Base-by-base conservation (phyloP, 352 stramenopile genomes). In the Globisporangium radiosum region DNA sequence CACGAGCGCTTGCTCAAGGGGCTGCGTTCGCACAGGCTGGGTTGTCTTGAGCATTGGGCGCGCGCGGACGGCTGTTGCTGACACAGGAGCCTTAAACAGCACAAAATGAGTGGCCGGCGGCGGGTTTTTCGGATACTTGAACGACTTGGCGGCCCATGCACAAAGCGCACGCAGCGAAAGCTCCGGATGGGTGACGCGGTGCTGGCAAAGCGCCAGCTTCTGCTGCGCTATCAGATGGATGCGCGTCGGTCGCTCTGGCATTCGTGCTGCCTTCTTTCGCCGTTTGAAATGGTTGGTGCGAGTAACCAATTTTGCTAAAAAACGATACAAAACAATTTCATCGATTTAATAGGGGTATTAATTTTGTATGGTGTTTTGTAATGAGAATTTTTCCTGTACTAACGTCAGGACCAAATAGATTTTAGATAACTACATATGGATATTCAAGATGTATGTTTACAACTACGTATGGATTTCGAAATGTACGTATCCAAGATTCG, bases 131-230 rank as follows among this genome's bases (percentile, higher is more conserved):
- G 17, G 48, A n/a, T 40, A 17, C n/a, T 53, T 53, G 17, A 53
- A 37, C 48, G 10, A 13, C 17, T 8, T 14, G 4, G 13, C 9
- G 8, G 48, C 48, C 48, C 17, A 37, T 14, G 19, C 48, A 17
- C 48, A 40, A 14, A 53, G 48, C 48, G 17, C 25, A n/a, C 48
- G 48, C 48, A 53, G 48, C 6, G 17, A 53, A 10, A 40, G 19
- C 5, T 36, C 19, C 15, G 48, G 17, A 40, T 53, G 48, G 5
- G 17, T 9, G 17, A 3, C 10, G 48, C 25, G 48, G 48, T 38
- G 48, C 48, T 39, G 19, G 19, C 25, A 53, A 10, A 53, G 48
- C n/a, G 19, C 48, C 7, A 53, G 48, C 25, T 53, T 53, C 48
- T 53, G 48, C 4, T 53, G 48, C 48, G 48, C 17, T 6, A 2